Evolutionary conservation across 495 filamentous ascomycete genomes (phyloP), one percentile per base, ranked within the genome.

Genomic region (Schizothecium vesticola): DNA sequence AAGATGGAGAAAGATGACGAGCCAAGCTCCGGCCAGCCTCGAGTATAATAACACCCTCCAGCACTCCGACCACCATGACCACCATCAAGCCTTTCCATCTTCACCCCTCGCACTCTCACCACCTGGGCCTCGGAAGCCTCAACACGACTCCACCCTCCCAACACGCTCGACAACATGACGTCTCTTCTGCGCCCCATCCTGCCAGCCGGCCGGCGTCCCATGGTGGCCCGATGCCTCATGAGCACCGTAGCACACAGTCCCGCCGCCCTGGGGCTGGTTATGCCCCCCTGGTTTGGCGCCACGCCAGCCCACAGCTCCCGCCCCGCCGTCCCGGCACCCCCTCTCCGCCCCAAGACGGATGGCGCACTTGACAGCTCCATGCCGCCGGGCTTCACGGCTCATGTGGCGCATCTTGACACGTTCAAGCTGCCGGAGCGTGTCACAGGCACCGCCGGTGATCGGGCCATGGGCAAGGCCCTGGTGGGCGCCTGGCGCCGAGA

Each of bases 401-500:
- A 66, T 21, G 73, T 75, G 56, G 77, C 74, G 57, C 31, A 65
- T 9, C 73, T 82, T 24, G 63, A 74, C 58, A 81, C 77, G 23
- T 80, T 82, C 62, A 59, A 62, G 59, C 66, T 82, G 57, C 80
- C 80, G 10, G 60, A 70, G 12, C 61, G 59, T n/a, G 70, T 80
- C 25, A 75, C 74, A 1, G 76, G 73, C 2, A 69, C 71, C 51
- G 26, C 63, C 3, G 66, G 67, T 16, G 72, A 80, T 69, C 56
- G 58, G 22, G 67, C 67, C 21, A 71, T 81, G 33, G 81, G 76
- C n/a, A 70, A 74, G 24, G 76, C 74, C 22, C 70, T 83, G 60
- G 71, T 83, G 59, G 59, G 73, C 11, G 73, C 76, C 12, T 83
- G 80, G 80, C 76, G 75, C 55, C 69, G 70, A 4, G 77, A 81